Conservation (phyloP, 1,284 basidiomycete species). For the Trametes sp. region DNA sequence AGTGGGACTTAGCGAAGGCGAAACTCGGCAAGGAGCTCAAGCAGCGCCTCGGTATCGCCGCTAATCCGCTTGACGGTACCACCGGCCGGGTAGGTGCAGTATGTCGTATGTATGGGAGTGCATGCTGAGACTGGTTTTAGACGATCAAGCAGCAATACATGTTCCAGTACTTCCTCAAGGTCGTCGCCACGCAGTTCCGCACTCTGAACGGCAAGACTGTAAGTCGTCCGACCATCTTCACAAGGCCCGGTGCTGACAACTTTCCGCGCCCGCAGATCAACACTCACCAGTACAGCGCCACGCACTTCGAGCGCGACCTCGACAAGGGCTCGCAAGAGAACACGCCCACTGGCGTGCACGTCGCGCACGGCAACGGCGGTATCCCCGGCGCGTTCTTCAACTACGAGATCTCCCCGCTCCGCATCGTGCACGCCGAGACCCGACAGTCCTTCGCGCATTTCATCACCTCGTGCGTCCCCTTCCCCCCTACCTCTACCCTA, state of each 20-base stretch:
- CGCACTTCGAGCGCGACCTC: slow-evolving; percentile 95
- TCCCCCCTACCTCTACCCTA: not conserved
- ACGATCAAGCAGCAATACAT: slow-evolving; percentile 81
- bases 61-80: slow-evolving; percentile 84
- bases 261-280: slow-evolving; percentile 59
- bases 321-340: slow-evolving; percentile 64
- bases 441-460: slow-evolving; percentile 97
- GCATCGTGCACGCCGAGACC: slow-evolving; percentile 89
- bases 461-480: slow-evolving; percentile 83
- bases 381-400: slow-evolving; percentile 93
- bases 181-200: slow-evolving; percentile 91
- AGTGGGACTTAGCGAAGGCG: slow-evolving; percentile 73
- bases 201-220: slow-evolving; percentile 80
- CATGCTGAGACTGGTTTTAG: slow-evolving; percentile 43
- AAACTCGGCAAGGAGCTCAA: slow-evolving; percentile 73
- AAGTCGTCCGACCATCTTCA: slow-evolving; percentile 34
- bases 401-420: slow-evolving; percentile 98
- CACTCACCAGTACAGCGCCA: slow-evolving; percentile 93
- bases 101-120: not conserved
- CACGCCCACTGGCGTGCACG: slow-evolving; percentile 74
- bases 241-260: not conserved
- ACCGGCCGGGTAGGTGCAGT: slow-evolving; percentile 60
- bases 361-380: slow-evolving; percentile 84
- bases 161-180: slow-evolving; percentile 99
- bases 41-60: slow-evolving; percentile 74